phyloP scores from a whole-genome alignment of 805 yeast genomes.

The Myxozyma kluyveri region DNA sequence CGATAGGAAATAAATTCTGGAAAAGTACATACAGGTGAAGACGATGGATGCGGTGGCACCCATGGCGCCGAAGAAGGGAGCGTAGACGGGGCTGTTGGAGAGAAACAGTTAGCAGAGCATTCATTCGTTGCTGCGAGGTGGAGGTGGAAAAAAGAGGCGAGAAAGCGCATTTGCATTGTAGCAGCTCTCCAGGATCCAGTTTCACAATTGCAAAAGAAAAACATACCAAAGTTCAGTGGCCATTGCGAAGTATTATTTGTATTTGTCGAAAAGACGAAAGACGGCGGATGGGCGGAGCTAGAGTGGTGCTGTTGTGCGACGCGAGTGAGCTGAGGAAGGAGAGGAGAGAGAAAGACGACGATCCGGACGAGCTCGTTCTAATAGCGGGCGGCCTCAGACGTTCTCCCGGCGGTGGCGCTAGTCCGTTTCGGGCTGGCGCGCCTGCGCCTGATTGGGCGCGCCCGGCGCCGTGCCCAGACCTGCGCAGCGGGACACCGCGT shows the following conservation, averaged over 20 bases:
- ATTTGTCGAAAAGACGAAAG: not conserved
- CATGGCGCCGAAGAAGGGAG: slow-evolving; percentile 97
- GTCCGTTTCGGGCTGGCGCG: slow-evolving; percentile 10
- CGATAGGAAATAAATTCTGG: too few species aligned
- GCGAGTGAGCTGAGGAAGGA: not conserved
- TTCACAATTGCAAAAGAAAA: too few species aligned
- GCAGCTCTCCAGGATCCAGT: not conserved
- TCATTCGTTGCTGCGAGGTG: too few species aligned
- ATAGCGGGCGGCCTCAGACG: slow-evolving; percentile 20
- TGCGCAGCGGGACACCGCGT: too few species aligned
- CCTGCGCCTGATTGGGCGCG: slow-evolving; percentile 7
- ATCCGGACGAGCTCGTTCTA: slow-evolving; percentile 17
- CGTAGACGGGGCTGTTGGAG: slow-evolving; percentile 57
- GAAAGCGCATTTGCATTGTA: too few species aligned
- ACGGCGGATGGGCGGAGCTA: slow-evolving; percentile 7
- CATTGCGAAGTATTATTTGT: slow-evolving; percentile 28
- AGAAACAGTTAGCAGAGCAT: slow-evolving; percentile 13
- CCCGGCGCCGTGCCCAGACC: slow-evolving; percentile 13
- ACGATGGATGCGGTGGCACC: slow-evolving; percentile 99
- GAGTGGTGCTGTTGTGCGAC: slow-evolving; percentile 7
- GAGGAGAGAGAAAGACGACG: slow-evolving; percentile 4
- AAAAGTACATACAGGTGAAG: slow-evolving; percentile 66
- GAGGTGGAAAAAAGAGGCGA: too few species aligned
- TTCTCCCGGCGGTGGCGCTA: slow-evolving; percentile 8
- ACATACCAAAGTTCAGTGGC: slow-evolving; percentile 79